These are phyloP conservation scores for Diaporthe sp. DNA, from an alignment of 2,329 filamentous ascomycete genomes.

Conservation along the genomic window DNA sequence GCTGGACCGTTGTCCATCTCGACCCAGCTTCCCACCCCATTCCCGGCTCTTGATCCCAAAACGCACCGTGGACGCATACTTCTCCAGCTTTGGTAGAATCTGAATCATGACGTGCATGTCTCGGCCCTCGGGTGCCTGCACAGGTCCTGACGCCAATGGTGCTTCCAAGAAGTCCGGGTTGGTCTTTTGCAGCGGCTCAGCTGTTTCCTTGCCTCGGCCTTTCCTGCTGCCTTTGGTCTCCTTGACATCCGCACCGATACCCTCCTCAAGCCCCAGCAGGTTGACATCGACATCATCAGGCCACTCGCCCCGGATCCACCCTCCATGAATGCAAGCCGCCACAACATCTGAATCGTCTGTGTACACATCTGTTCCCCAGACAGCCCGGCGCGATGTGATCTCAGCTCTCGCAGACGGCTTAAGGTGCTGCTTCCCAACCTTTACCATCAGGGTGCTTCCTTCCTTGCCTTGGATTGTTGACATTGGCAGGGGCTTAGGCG, in stretches of 20 bases:
- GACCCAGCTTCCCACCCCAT: conserved; percentile 73
- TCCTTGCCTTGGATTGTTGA: conserved; percentile 80
- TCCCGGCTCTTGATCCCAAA: conserved; percentile 87
- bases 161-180: conserved; percentile 57
- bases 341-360: conserved; percentile 96
- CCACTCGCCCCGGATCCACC: conserved; percentile 94
- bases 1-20: conserved; percentile 53
- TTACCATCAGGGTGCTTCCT: conserved; percentile 92
- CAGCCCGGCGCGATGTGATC: conserved; percentile 81
- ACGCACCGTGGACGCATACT: conserved; percentile 80
- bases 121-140: conserved; percentile 74
- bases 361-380: conserved; percentile 96
- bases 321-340: conserved; percentile 91
- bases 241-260: conserved; percentile 47
- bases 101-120: conserved; percentile 91
- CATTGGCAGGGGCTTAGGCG: conserved; percentile 80
- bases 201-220: conserved; percentile 41
- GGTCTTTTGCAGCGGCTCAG: conserved; percentile 25
- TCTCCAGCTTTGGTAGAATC: conserved; percentile 82
- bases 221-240: conserved; percentile 51
- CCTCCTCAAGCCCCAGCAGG: conserved; percentile 71
- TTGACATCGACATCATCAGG: conserved; percentile 79
- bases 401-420: conserved; percentile 79
- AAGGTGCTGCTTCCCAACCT: conserved; percentile 85
- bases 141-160: conserved; percentile 72